Conservation (phyloP, 371 early-diverging fungal species). For the Mortierella sp. region DNA sequence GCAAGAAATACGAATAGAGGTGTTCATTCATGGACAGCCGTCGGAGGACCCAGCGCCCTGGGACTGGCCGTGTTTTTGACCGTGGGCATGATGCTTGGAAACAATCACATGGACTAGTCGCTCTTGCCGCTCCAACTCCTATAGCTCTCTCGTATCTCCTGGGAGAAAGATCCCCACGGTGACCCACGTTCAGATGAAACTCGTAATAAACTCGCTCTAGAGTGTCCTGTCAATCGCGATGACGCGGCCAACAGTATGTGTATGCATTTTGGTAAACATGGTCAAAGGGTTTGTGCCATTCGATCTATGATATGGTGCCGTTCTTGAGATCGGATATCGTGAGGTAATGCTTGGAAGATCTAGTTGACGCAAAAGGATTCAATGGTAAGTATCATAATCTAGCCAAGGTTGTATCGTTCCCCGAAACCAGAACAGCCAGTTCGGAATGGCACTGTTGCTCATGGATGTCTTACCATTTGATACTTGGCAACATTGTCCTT, state of each 20-base stretch:
- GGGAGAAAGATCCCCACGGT: no score
- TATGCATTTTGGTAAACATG: no score
- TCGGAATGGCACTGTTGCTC: no score
- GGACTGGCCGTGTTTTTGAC: slow-evolving; percentile 49
- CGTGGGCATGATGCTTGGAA: slow-evolving; percentile 35
- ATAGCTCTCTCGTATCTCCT: no score
- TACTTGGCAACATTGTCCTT: slow-evolving; percentile 42
- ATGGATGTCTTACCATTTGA: slow-evolving; percentile 49
- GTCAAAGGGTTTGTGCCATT: slow-evolving; percentile 31
- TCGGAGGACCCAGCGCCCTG: slow-evolving; percentile 42
- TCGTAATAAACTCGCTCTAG: no score
- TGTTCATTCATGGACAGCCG: slow-evolving; percentile 22
- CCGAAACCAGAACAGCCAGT: no score
- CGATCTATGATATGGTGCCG: slow-evolving; percentile 38
- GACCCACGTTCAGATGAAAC: no score
- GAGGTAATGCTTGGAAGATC: slow-evolving; percentile 48
- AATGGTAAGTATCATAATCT: not conserved
- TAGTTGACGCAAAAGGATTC: not conserved
- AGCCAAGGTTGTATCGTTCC: not conserved
- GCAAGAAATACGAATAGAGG: slow-evolving; percentile 68
- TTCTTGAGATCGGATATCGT: slow-evolving; percentile 45
- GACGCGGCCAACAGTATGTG: no score
- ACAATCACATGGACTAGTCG: slow-evolving; percentile 8
- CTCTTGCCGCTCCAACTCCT: no score
- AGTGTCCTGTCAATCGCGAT: no score